Evolutionary conservation across 495 filamentous ascomycete genomes (phyloP).

Genomic region (Trichoderma gamsii): DNA sequence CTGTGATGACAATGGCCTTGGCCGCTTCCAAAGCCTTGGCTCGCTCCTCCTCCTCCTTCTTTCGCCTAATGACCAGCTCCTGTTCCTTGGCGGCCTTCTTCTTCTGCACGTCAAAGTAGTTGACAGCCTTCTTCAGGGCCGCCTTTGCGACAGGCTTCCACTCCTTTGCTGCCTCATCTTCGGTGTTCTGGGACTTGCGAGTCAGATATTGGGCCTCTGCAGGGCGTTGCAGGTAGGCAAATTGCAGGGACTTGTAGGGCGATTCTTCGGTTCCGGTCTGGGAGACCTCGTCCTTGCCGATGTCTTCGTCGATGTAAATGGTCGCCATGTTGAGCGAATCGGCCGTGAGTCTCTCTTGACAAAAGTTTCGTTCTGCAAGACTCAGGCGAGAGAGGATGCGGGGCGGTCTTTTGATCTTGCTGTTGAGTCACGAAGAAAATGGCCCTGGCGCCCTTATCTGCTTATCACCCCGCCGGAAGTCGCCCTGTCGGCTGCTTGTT

Average conservation of each 20-base stretch:
- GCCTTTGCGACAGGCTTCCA: slow-evolving; percentile 82
- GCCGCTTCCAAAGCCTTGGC: slow-evolving; percentile 74
- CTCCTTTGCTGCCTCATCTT: slow-evolving; percentile 49
- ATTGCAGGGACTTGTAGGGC: slow-evolving; percentile 74
- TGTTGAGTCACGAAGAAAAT: slow-evolving; percentile 12
- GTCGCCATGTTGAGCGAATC: slow-evolving; percentile 29
- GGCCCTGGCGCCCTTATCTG: background rate
- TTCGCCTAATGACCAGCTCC: slow-evolving; percentile 36
- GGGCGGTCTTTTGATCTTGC: background rate
- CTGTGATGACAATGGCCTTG: slow-evolving; percentile 78
- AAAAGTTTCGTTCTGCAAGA: background rate
- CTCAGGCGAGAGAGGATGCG: background rate
- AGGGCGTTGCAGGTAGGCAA: slow-evolving; percentile 68
- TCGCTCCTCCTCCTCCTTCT: slow-evolving; percentile 66
- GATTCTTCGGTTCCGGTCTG: slow-evolving; percentile 61
- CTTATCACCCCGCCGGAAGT: slow-evolving; percentile 14
- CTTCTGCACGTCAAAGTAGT: slow-evolving; percentile 64
- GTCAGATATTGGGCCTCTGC: slow-evolving; percentile 54
- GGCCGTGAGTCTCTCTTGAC: background rate
- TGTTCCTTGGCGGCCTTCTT: slow-evolving; percentile 71
- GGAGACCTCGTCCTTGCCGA: slow-evolving; percentile 61
- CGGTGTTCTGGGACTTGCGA: slow-evolving; percentile 59
- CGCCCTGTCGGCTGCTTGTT: background rate
- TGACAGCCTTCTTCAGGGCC: slow-evolving; percentile 74
- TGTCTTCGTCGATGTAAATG: slow-evolving; percentile 75